These are phyloP conservation scores for Furcasterigmium furcatum DNA, from an alignment of 2,329 filamentous ascomycete species.

Conservation along the genomic window DNA sequence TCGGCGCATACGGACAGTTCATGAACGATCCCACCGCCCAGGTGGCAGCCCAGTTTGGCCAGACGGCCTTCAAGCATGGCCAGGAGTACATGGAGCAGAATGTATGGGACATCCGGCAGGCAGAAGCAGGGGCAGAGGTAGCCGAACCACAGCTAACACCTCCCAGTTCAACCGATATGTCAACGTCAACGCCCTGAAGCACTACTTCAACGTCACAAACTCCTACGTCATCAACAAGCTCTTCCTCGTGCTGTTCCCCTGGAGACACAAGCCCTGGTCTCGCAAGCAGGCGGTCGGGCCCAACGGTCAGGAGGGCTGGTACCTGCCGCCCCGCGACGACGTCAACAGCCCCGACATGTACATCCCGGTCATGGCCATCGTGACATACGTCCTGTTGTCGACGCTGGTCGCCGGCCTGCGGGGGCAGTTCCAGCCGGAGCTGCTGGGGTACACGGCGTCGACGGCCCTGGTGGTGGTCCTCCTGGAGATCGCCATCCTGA, in stretches of 20 bases:
- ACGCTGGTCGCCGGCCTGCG: constrained; percentile 86
- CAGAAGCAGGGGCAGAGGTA: neutral
- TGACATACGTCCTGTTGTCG: constrained; percentile 94
- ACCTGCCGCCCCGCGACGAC: constrained; percentile 89
- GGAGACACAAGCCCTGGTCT: constrained; percentile 97
- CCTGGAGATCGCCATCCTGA: constrained; percentile 85
- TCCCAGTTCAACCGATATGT: constrained; percentile 66
- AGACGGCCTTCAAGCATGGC: constrained; percentile 85
- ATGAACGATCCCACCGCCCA: constrained; percentile 95
- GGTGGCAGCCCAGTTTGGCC: constrained; percentile 90
- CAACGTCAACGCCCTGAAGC: constrained; percentile 89
- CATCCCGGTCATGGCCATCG: constrained; percentile 96
- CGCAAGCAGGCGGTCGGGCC: constrained; percentile 76
- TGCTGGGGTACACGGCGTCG: constrained; percentile 85
- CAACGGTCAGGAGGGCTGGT: constrained; percentile 70
- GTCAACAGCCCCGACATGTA: constrained; percentile 99
- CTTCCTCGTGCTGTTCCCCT: constrained; percentile 90
- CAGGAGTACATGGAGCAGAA: constrained; percentile 96
- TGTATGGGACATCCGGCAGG: constrained; percentile 47
- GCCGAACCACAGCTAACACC: constrained; percentile 11
- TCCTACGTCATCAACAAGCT: constrained; percentile 94
- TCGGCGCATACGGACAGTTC: constrained; percentile 81
- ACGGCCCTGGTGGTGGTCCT: constrained; percentile 79
- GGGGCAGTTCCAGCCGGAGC: constrained; percentile 89
- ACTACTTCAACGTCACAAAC: constrained; percentile 99